Evolutionary conservation across 176 grass and related monocot genomes (phyloP).

Genomic region (Cenchrus fungigraminus): DNA sequence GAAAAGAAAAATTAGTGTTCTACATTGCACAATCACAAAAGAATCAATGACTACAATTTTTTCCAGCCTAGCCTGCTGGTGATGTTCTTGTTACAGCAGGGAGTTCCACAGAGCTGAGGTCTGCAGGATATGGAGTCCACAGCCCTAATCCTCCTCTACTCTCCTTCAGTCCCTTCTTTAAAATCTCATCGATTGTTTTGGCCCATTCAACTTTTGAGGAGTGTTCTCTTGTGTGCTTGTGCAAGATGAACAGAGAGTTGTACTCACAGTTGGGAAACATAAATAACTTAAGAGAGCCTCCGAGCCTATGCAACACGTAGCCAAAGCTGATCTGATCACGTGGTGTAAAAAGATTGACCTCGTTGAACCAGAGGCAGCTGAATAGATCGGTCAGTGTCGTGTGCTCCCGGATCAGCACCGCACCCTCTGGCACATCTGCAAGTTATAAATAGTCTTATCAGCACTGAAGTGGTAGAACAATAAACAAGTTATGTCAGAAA

Average conservation of each 20-base stretch:
- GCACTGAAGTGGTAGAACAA: background rate
- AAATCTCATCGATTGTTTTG: constrained; percentile 78
- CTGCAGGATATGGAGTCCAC: constrained; percentile 73
- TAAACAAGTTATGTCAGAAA: background rate
- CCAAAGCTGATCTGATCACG: constrained; percentile 98
- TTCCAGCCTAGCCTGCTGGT: constrained; percentile 61
- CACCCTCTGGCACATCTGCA: constrained; percentile 94
- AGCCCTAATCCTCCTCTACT: constrained; percentile 83
- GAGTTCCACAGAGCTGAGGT: constrained; percentile 69
- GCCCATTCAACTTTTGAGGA: constrained; percentile 94
- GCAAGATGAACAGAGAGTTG: constrained; percentile 91
- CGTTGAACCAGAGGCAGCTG: constrained; percentile 98
- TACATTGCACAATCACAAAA: constrained; percentile 31
- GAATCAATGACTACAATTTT: background rate
- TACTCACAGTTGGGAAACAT: constrained; percentile 99
- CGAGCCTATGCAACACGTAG: constrained; percentile 67
- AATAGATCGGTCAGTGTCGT: constrained; percentile 77
- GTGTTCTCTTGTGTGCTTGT: constrained; percentile 89
- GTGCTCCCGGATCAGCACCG: constrained; percentile 90
- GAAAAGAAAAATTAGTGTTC: background rate
- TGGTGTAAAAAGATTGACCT: constrained; percentile 95
- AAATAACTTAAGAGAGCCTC: constrained; percentile 70
- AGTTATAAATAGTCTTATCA: constrained; percentile 19
- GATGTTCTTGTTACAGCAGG: constrained; percentile 73
- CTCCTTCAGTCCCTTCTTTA: constrained; percentile 80